Evolutionary conservation across 768 basidiomycete species (phyloP).

Genomic region (Naganishia vishniacii): DNA sequence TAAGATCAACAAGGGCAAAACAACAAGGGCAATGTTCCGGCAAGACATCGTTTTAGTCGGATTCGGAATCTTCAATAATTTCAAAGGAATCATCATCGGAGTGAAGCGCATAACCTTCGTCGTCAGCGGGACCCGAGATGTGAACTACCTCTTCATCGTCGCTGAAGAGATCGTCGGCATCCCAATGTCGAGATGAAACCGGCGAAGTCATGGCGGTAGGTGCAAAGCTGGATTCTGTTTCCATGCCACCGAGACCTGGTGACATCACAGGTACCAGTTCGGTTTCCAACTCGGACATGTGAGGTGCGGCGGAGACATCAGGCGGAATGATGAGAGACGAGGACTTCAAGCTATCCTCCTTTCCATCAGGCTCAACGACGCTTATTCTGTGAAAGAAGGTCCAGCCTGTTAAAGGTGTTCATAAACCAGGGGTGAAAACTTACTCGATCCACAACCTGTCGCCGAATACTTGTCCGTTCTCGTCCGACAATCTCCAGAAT

Average conservation of each 20-base stretch:
- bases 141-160: conserved; percentile 20
- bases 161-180: conserved; percentile 17
- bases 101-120: conserved; percentile 2
- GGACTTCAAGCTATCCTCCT: conserved; percentile 30
- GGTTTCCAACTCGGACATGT: neutral
- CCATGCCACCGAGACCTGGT: neutral
- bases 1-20: neutral
- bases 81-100: conserved; percentile 17
- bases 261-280: neutral
- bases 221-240: neutral
- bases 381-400: conserved; percentile 29
- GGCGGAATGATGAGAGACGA: conserved; percentile 43
- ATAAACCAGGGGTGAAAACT: conserved; percentile 9
- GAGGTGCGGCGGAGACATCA: conserved; percentile 19
- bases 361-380: conserved; percentile 28
- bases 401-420: neutral
- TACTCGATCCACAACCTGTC: conserved; percentile 41
- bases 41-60: neutral
- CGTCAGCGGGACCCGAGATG: neutral
- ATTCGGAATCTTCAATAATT: conserved; percentile 20
- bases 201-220: conserved; percentile 17
- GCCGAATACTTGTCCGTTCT: conserved; percentile 38
- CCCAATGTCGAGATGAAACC: conserved; percentile 12
- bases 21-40: neutral
- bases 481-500: conserved; percentile 42